These are phyloP conservation scores for Neurospora sp. DNA, from an alignment of 495 filamentous ascomycete genomes.

Conservation along the genomic window DNA sequence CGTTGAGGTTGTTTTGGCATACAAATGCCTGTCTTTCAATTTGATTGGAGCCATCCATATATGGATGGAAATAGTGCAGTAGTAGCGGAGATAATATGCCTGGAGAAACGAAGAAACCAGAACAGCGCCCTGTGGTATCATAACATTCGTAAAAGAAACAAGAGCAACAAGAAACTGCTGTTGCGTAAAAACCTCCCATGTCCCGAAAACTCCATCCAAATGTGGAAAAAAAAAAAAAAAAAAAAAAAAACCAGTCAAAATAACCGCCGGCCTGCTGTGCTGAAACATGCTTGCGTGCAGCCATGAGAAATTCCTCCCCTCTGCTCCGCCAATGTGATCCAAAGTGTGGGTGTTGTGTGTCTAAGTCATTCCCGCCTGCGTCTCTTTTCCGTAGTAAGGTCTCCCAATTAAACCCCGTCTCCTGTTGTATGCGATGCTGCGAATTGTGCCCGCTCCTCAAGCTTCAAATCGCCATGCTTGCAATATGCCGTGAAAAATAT, in stretches of 20 bases:
- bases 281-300: background rate
- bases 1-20: background rate
- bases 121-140: conserved; percentile 4
- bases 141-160: conserved; percentile 2
- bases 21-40: background rate
- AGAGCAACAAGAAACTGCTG: background rate
- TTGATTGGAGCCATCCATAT: background rate
- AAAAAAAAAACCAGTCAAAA: background rate
- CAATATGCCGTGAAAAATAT: background rate
- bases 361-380: background rate
- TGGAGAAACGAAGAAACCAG: background rate
- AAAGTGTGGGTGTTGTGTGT: background rate
- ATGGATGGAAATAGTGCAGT: background rate
- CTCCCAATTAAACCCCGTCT: background rate
- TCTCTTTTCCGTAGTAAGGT: background rate
- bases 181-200: background rate
- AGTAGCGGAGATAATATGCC: background rate
- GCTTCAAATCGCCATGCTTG: background rate
- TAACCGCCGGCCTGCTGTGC: background rate
- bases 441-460: background rate
- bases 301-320: background rate
- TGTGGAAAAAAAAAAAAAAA: background rate
- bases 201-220: background rate
- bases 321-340: background rate
- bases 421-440: background rate